Evolutionary conservation across 768 basidiomycete genomes (phyloP).

Genomic region (Lentinus brumalis): DNA sequence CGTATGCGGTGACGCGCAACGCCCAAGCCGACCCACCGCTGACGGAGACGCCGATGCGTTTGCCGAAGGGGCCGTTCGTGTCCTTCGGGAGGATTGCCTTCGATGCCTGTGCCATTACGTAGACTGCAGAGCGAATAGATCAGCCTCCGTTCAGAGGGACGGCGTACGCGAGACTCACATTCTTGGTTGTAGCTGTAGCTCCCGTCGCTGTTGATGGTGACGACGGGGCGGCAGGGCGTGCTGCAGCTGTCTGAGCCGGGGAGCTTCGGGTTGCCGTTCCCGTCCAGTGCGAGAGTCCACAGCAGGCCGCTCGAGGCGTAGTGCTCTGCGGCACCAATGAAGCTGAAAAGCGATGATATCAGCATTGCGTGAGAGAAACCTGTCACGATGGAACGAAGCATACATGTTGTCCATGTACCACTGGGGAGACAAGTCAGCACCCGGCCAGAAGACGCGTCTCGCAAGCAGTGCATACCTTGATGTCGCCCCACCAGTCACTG

Average conservation of each 20-base stretch:
- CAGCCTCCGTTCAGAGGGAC: not conserved
- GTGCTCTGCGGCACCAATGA: slow-evolving; percentile 44
- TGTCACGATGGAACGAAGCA: slow-evolving; percentile 16
- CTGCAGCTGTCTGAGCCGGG: slow-evolving; percentile 67
- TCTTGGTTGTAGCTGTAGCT: slow-evolving; percentile 72
- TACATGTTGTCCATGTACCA: slow-evolving; percentile 75
- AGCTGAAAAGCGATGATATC: slow-evolving; percentile 27
- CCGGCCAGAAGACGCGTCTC: not conserved
- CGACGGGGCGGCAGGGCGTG: slow-evolving; percentile 67
- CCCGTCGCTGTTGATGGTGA: slow-evolving; percentile 65
- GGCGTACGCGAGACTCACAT: slow-evolving; percentile 43
- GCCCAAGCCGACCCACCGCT: slow-evolving; percentile 59
- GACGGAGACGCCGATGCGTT: slow-evolving; percentile 66
- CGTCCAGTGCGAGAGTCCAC: slow-evolving; percentile 76
- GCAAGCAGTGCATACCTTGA: slow-evolving; percentile 52
- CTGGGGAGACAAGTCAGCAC: slow-evolving; percentile 31
- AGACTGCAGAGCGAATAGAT: slow-evolving; percentile 42
- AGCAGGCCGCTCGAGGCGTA: slow-evolving; percentile 54
- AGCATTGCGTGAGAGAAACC: slow-evolving; percentile 9
- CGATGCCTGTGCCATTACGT: slow-evolving; percentile 72
- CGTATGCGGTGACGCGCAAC: slow-evolving; percentile 64
- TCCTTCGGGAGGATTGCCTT: slow-evolving; percentile 76
- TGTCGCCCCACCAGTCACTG: slow-evolving; percentile 79
- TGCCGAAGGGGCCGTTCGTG: slow-evolving; percentile 63
- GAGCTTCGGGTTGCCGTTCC: slow-evolving; percentile 62